Percentiles rank a stretch among this genome's conserved stretches.
Evolutionary conservation across 352 stramenopile species (phyloP).

Genomic region (Globisporangium okanoganense): DNA sequence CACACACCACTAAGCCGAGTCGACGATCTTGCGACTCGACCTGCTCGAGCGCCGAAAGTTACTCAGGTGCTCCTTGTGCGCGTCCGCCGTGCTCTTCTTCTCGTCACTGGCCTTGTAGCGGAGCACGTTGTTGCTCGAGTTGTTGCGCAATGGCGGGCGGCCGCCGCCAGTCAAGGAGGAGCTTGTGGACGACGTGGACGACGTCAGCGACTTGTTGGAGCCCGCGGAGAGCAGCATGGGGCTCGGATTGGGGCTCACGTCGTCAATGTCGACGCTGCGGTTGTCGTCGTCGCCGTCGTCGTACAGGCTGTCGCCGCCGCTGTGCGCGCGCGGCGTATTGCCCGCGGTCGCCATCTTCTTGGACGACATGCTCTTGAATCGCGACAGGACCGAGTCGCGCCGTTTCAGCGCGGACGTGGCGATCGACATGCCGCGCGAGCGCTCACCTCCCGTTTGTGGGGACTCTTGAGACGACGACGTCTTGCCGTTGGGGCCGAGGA

Average conservation of each 20-base stretch:
- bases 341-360: slow-evolving; percentile 5
- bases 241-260: slow-evolving; percentile 5
- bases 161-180: slow-evolving; percentile 7
- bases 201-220: slow-evolving; percentile 3
- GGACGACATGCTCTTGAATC: slow-evolving; percentile 9
- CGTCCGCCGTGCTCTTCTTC: slow-evolving; percentile 32
- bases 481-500: slow-evolving; percentile 20
- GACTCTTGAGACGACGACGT: slow-evolving; percentile 9
- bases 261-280: slow-evolving; percentile 17
- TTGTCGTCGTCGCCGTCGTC: neutral
- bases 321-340: neutral
- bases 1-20: neutral
- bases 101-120: slow-evolving; percentile 27
- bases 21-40: slow-evolving; percentile 4
- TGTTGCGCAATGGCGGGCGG: slow-evolving; percentile 23
- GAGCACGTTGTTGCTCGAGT: slow-evolving; percentile 36
- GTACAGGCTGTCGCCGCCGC: neutral
- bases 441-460: neutral
- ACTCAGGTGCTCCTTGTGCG: slow-evolving; percentile 39
- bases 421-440: slow-evolving; percentile 27
- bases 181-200: slow-evolving; percentile 10
- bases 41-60: slow-evolving; percentile 15
- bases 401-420: slow-evolving; percentile 16
- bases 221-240: neutral
- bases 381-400: slow-evolving; percentile 15